Conservation (phyloP, 805 yeast species). For the Candida hungchunana region DNA sequence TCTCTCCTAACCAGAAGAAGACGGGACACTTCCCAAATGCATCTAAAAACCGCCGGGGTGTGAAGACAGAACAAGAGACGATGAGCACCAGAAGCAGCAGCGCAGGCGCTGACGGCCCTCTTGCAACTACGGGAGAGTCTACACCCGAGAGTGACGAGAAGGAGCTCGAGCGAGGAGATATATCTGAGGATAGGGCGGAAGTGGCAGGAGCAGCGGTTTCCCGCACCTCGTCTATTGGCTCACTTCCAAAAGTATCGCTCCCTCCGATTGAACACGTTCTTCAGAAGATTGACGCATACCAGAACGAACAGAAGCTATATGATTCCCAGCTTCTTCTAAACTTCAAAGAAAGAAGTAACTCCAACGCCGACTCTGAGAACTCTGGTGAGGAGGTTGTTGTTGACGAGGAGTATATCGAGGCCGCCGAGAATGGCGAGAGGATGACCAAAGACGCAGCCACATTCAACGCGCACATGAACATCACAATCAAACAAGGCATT, state of each 20-base stretch:
- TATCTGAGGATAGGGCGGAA: too few relatives aligned
- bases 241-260: conserved; percentile 10
- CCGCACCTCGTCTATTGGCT: not conserved
- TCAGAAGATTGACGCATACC: conserved; percentile 25
- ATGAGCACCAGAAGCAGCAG: too few relatives aligned
- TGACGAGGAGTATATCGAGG: not conserved
- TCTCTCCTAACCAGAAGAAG: too few relatives aligned
- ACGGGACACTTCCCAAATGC: too few relatives aligned
- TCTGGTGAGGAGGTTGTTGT: not conserved
- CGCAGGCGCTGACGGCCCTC: too few relatives aligned
- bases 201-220: too few relatives aligned
- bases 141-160: too few relatives aligned
- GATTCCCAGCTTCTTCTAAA: conserved; percentile 27
- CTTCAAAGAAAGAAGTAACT: conserved; percentile 18
- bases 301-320: conserved; percentile 26
- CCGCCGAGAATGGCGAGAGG: not conserved
- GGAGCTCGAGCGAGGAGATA: too few relatives aligned
- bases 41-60: too few relatives aligned
- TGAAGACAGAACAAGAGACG: too few relatives aligned
- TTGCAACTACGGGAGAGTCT: too few relatives aligned
- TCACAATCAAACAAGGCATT: conserved; percentile 6
- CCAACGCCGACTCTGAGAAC: conserved; percentile 3
- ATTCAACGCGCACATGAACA: conserved; percentile 12
- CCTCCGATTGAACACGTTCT: conserved; percentile 26
- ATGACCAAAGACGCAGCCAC: conserved; percentile 2